Conservation (phyloP, 1,284 basidiomycete genomes). For the Fistulina hepatica region DNA sequence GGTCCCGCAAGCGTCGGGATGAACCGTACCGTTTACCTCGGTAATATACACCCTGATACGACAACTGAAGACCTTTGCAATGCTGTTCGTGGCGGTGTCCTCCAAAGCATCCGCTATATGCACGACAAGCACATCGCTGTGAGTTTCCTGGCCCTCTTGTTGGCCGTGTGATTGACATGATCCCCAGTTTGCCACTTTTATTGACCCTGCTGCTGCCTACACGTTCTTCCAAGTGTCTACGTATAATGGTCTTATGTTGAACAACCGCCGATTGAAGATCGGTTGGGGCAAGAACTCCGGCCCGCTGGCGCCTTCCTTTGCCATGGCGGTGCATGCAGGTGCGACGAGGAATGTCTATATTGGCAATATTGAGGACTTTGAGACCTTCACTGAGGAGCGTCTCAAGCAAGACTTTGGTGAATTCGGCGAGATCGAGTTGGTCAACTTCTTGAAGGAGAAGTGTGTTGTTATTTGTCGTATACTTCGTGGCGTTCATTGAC, state of each 20-base stretch:
- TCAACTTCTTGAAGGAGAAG: conserved; percentile 94
- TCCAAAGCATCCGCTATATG: conserved; percentile 87
- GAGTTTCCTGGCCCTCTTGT: conserved; percentile 21
- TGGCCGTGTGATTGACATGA: conserved; percentile 8
- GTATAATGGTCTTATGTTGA: conserved; percentile 78
- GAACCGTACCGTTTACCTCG: conserved; percentile 89
- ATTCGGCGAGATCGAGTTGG: conserved; percentile 89
- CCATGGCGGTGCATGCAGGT: conserved; percentile 79
- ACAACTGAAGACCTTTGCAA: conserved; percentile 90
- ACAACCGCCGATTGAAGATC: conserved; percentile 85
- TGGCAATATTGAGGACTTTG: conserved; percentile 88
- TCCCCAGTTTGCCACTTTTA: conserved; percentile 77
- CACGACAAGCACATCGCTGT: conserved; percentile 91
- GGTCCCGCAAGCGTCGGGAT: neutral
- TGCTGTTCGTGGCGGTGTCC: conserved; percentile 81
- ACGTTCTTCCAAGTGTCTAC: conserved; percentile 87
- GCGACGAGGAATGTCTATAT: conserved; percentile 93
- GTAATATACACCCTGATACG: conserved; percentile 91
- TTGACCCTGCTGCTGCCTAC: conserved; percentile 80
- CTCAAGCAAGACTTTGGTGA: conserved; percentile 84
- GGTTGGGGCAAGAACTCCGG: conserved; percentile 93
- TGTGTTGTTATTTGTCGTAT: conserved; percentile 26
- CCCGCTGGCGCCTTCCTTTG: conserved; percentile 71
- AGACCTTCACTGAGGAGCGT: conserved; percentile 75
- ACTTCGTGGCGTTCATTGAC: conserved; percentile 2